phyloP scores from a whole-genome alignment of 1,284 basidiomycete genomes.

The Cryptococcus amylolentus region DNA sequence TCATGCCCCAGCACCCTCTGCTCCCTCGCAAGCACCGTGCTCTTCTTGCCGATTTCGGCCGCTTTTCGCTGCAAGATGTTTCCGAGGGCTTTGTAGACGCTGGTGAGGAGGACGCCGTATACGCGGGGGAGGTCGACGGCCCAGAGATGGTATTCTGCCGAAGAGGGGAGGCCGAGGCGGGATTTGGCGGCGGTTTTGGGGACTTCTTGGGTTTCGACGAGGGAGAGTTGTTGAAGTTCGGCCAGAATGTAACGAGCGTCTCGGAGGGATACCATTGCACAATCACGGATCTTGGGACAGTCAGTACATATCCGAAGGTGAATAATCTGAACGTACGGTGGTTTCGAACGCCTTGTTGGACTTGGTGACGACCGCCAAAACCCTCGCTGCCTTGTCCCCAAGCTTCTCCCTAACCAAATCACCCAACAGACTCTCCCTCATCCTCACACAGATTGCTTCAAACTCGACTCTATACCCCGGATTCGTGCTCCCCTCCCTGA shows the following conservation, averaged over 20 bases:
- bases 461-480: conserved; percentile 68
- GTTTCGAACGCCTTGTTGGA: conserved; percentile 97
- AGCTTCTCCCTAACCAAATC: conserved; percentile 77
- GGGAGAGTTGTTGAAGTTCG: conserved; percentile 69
- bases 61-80: conserved; percentile 71
- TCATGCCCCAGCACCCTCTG: conserved; percentile 67
- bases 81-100: conserved; percentile 79
- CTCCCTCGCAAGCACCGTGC: conserved; percentile 69
- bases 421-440: conserved; percentile 72
- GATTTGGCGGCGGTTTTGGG: conserved; percentile 82
- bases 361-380: conserved; percentile 74
- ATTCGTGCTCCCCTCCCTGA: conserved; percentile 54
- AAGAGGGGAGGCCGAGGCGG: conserved; percentile 50
- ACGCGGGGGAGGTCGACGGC: conserved; percentile 79
- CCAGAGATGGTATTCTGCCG: conserved; percentile 61
- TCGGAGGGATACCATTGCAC: conserved; percentile 85
- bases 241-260: conserved; percentile 79
- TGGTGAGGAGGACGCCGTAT: conserved; percentile 67
- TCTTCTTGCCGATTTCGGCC: conserved; percentile 63
- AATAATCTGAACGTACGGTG: conserved; percentile 59
- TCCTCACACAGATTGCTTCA: conserved; percentile 65
- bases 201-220: conserved; percentile 86
- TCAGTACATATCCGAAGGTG: neutral
- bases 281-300: conserved; percentile 75
- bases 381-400: conserved; percentile 78